These are phyloP conservation scores for Leucoagaricus sp. DNA, from an alignment of 1,284 basidiomycete genomes.

Conservation along the genomic window DNA sequence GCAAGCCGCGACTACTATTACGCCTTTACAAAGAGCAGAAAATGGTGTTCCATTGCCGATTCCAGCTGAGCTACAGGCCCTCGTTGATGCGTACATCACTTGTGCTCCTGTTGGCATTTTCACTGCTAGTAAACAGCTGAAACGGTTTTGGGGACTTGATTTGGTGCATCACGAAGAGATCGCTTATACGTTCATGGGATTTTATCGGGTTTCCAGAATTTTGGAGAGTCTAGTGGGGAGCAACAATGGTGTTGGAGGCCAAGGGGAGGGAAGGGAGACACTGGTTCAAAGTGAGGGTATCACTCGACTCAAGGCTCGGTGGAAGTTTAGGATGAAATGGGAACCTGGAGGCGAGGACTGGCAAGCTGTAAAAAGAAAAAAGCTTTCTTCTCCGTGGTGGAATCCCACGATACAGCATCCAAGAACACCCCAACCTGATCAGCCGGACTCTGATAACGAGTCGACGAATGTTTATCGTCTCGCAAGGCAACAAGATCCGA, in stretches of 20 bases:
- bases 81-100: slow-evolving; percentile 16
- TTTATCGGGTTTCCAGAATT: slow-evolving; percentile 14
- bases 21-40: not conserved
- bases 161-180: slow-evolving; percentile 3
- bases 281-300: not conserved
- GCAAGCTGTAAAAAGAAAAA: not conserved
- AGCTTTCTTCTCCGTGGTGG: slow-evolving; percentile 15
- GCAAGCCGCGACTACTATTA: not conserved
- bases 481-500: slow-evolving; percentile 1
- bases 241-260: not conserved
- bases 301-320: slow-evolving; percentile 2
- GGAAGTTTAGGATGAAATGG: slow-evolving; percentile 18
- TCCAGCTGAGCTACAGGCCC: slow-evolving; percentile 13
- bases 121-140: slow-evolving; percentile 1
- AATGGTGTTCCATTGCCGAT: slow-evolving; percentile 13
- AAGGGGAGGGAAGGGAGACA: not conserved
- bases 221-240: slow-evolving; percentile 5
- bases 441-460: slow-evolving; percentile 2
- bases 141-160: slow-evolving; percentile 8
- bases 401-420: not conserved
- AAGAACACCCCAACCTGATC: not conserved
- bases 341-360: slow-evolving; percentile 16
- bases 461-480: slow-evolving; percentile 4
- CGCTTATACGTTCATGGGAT: slow-evolving; percentile 17
- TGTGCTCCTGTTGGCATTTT: slow-evolving; percentile 15